A percentile compares a stretch with the other conserved stretches of the same genome.
Conservation (phyloP, 148 eudicot species). For the Chenopodium suecicum region DNA sequence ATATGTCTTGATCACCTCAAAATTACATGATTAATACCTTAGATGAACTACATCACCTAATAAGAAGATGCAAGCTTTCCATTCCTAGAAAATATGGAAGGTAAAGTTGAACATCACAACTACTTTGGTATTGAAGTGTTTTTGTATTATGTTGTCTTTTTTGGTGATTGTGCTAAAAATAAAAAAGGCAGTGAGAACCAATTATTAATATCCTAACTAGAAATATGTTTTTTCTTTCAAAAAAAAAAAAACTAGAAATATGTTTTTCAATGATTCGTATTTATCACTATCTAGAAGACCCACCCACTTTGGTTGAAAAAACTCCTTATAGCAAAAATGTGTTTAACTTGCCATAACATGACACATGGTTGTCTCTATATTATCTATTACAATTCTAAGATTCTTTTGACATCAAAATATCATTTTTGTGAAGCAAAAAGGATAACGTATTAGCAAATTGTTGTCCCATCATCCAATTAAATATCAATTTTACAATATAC, state of each 20-base stretch:
- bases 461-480: neutral
- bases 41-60: neutral
- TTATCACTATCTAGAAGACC: neutral
- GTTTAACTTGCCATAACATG: neutral
- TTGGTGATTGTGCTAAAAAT: neutral
- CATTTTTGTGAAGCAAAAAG: neutral
- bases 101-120: neutral
- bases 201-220: neutral
- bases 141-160: neutral
- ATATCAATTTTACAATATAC: too few species aligned
- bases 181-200: neutral
- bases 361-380: neutral
- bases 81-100: neutral
- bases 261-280: neutral
- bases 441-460: neutral
- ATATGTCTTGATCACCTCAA: slow-evolving; percentile 4
- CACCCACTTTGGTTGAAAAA: neutral
- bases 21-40: neutral
- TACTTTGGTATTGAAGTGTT: neutral
- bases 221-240: neutral
- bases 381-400: neutral
- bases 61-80: neutral
- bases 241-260: neutral
- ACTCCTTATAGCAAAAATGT: neutral
- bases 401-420: neutral